A percentile compares a stretch with the other conserved stretches of the same genome.
Evolutionary conservation across 2,329 filamentous ascomycete species (phyloP).

Genomic region (Phialophora tarda): DNA sequence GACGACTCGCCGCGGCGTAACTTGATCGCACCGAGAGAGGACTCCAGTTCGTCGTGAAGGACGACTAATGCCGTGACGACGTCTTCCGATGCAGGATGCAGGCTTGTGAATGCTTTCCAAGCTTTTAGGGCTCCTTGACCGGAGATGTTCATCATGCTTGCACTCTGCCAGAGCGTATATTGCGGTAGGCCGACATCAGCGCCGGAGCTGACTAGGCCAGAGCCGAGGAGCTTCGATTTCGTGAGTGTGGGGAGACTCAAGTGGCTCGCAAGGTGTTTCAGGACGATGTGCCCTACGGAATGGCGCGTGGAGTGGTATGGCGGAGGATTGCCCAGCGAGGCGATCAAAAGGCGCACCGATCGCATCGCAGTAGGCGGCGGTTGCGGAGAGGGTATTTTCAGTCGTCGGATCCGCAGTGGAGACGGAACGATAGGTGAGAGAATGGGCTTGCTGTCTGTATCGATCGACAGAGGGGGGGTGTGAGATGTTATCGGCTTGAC

Average conservation of each 20-base stretch:
- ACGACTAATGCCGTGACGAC: constrained; percentile 67
- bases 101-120: constrained; percentile 61
- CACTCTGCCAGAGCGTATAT: constrained; percentile 74
- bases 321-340: constrained; percentile 85
- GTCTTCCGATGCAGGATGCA: constrained; percentile 40
- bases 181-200: constrained; percentile 53
- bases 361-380: constrained; percentile 20
- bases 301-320: constrained; percentile 80
- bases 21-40: constrained; percentile 69
- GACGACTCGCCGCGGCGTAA: constrained; percentile 64
- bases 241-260: constrained; percentile 60
- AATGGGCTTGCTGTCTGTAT: constrained; percentile 1
- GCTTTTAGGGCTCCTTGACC: constrained; percentile 72
- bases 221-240: constrained; percentile 52
- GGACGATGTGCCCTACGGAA: constrained; percentile 81
- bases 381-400: constrained; percentile 2
- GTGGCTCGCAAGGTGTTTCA: constrained; percentile 64
- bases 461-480: not conserved
- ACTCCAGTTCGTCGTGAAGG: constrained; percentile 87
- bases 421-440: constrained; percentile 28
- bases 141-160: constrained; percentile 81
- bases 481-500: constrained; percentile 23
- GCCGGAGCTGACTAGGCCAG: constrained; percentile 59
- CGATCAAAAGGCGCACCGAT: constrained; percentile 69
- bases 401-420: constrained; percentile 29